These are phyloP conservation scores for Amanita subjunquillea DNA, from an alignment of 768 basidiomycete genomes.

Conservation along the genomic window DNA sequence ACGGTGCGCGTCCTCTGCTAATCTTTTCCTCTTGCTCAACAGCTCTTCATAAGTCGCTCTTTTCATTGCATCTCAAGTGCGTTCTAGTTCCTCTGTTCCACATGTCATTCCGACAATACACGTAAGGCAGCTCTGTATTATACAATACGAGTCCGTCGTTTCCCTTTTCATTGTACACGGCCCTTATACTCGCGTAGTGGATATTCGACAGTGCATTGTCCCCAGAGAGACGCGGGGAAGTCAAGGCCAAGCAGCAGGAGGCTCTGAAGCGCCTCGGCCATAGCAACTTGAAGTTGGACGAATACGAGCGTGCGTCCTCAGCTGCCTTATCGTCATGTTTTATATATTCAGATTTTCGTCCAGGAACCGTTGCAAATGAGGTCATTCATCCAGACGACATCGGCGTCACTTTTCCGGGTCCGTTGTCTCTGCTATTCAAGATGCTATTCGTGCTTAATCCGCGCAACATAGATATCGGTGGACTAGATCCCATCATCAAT, in stretches of 20 bases:
- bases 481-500: slow-evolving; percentile 82
- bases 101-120: slow-evolving; percentile 12
- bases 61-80: slow-evolving; percentile 41
- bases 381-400: slow-evolving; percentile 92
- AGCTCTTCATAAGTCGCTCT: slow-evolving; percentile 31
- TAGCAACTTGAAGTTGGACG: slow-evolving; percentile 66
- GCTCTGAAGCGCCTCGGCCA: slow-evolving; percentile 65
- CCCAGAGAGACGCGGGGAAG: slow-evolving; percentile 45
- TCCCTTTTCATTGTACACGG: neutral
- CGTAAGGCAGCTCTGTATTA: slow-evolving; percentile 72
- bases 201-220: slow-evolving; percentile 40
- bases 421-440: slow-evolving; percentile 9
- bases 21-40: slow-evolving; percentile 8
- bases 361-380: slow-evolving; percentile 83
- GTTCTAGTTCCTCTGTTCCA: slow-evolving; percentile 5
- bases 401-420: slow-evolving; percentile 62
- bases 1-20: slow-evolving; percentile 21
- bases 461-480: slow-evolving; percentile 64
- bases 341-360: neutral
- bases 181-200: slow-evolving; percentile 36
- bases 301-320: slow-evolving; percentile 73
- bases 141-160: slow-evolving; percentile 51
- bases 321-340: neutral
- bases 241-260: slow-evolving; percentile 61
- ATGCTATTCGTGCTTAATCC: slow-evolving; percentile 4